Base-by-base conservation (phyloP, 2,329 filamentous ascomycete genomes). In the Arthrocladium fulminans region DNA sequence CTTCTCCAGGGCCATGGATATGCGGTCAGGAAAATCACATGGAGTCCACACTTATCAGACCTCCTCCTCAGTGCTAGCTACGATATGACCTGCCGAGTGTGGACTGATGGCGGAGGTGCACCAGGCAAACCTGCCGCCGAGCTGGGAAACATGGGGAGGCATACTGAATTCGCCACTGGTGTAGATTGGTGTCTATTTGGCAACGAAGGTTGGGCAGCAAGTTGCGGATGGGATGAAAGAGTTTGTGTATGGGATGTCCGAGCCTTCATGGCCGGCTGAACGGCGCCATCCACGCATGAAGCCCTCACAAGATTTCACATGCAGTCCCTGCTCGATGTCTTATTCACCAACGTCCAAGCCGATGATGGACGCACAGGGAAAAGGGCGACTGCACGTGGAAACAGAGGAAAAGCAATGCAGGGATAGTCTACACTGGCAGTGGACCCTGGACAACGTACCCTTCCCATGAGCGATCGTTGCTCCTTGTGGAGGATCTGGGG, bases 181-280 rank as follows among this genome's bases (percentile, higher is more conserved):
- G 86, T 97, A 0, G 92, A 98, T 65, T 98, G 94, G 92, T 98
- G 92, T 68, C 67, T 98, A 38, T 98, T 98, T 66, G 92, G 92
- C 3, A 84, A 81, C 20, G 89, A 94, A 55, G 92, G 92, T 3
- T 98, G 92, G 92, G 89, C 89, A 57, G 89, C 92, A 2, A 94
- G 86, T 54, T 86, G 85, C 1, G 89, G 88, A 1, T 98, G 92
- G 92, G 92, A 98, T 61, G 88, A 96, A 70, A 77, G 81, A 58
- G 76, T 98, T 9, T 72, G 94, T 59, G 79, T 98, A 4, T 98
- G 90, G 90, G 92, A 98, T 71, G 86, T 89, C 32, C 81, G 80
- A 58, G 74, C 75, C 10, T 66, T 79, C 40, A 84, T 85, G 77
- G 45, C 38, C 30, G 15, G 25, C 39, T 43, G 32, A 48, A 25